Conservation (phyloP, 2,329 filamentous ascomycete genomes). For the Periconia macrospinosa region DNA sequence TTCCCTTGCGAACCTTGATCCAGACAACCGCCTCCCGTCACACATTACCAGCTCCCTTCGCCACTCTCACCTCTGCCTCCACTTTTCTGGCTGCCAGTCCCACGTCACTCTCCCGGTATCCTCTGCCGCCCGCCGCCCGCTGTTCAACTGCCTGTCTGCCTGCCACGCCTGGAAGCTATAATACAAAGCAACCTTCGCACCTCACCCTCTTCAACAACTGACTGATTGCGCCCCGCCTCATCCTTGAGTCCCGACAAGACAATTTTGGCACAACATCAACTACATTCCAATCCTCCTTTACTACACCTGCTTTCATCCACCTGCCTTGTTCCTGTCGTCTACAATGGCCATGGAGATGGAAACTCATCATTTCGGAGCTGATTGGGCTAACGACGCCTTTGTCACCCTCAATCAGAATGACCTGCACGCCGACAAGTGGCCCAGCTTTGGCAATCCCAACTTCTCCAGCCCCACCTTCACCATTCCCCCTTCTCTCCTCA, state of each 20-base stretch:
- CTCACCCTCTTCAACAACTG: too few relatives aligned
- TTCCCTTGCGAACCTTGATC: not conserved
- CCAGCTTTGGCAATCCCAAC: constrained; percentile 15
- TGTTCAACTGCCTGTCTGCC: too few relatives aligned
- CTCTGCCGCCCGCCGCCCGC: not conserved
- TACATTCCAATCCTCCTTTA: too few relatives aligned
- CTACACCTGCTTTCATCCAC: too few relatives aligned
- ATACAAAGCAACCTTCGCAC: not conserved
- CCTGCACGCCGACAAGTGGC: constrained; percentile 24
- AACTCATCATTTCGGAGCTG: constrained; percentile 14
- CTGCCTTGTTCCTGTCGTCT: too few relatives aligned
- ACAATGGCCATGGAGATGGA: constrained; percentile 22
- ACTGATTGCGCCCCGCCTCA: not conserved
- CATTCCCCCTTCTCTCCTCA: constrained; percentile 33
- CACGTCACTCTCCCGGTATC: not conserved
- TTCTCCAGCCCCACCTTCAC: constrained; percentile 20
- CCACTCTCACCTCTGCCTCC: not conserved
- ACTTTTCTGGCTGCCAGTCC: not conserved
- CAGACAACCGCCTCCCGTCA: not conserved
- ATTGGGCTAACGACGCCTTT: constrained; percentile 34
- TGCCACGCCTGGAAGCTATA: not conserved
- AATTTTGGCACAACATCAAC: too few relatives aligned
- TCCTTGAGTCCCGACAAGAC: too few relatives aligned
- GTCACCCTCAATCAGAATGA: constrained; percentile 23
- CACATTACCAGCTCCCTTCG: not conserved